Base-by-base conservation (phyloP, 2,329 filamentous ascomycete species). In the Exophiala bonariae region DNA sequence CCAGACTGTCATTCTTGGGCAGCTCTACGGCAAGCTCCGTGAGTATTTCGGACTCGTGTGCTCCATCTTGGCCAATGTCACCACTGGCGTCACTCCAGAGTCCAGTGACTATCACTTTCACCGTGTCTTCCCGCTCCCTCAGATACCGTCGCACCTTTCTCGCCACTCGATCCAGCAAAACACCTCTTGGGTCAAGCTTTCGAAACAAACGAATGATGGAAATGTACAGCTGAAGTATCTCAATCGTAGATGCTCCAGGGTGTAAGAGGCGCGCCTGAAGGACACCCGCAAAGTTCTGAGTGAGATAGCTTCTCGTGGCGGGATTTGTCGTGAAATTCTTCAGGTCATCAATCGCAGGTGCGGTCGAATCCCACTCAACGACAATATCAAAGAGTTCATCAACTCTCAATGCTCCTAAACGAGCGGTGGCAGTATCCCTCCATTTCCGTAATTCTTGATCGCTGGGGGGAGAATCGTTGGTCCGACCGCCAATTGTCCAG, bases 201-300 rank as follows among this genome's bases (percentile, higher is more conserved):
- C 79, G 77, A 55, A 86, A 86, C 0, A 79, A 76, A 30, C 80
- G 77, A 45, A 86, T 86, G 18, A 85, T 78, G 3, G 76, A 82
- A 49, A 86, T 83, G 62, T 87, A 87, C 6, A 84, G 67, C 52
- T 82, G 79, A n/a, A 87, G 65, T 2, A 87, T 83, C 48, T 85
- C 78, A 1, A 80, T 77, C 0, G 83, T 86, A 8, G 81, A 83
- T 2, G 81, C 80, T 7, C 82, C 83, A 3, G 81, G 79, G 58
- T 85, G 81, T 11, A 85, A 64, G 8, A 85, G 63, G 8, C 81
- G 73, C 20, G 71, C 69, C 16, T 74, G 73, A 2, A 84, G 65
- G 32, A 76, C 76, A 5, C 70, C 66, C 2, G 72, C 72, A 57
- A 85, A 84, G 36, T 69, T 71, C 3, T 68, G 69, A 3, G 78